phyloP scores from a whole-genome alignment of 1,284 basidiomycete genomes.

The Lignosus rhinocerotis region DNA sequence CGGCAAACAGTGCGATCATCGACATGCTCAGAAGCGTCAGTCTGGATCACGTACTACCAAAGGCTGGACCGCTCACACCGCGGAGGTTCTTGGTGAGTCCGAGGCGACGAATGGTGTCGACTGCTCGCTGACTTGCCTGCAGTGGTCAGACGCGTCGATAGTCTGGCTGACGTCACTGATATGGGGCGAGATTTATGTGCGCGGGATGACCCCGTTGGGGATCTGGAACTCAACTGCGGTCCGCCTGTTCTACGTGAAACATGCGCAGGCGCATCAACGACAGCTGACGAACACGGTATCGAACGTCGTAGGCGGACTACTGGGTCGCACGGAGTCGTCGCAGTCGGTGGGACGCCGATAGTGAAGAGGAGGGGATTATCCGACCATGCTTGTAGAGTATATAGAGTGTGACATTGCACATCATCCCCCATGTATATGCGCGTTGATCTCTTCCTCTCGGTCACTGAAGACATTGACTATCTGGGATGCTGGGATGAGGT shows the following conservation, averaged over 20 bases:
- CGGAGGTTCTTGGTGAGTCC: conserved; percentile 71
- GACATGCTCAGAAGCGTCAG: conserved; percentile 71
- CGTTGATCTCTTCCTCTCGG: too few relatives aligned
- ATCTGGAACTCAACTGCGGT: conserved; percentile 89
- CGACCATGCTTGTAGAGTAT: neutral
- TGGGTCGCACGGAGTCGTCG: conserved; percentile 37
- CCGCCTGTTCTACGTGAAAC: conserved; percentile 86
- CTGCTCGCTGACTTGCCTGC: neutral
- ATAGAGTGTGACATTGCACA: too few relatives aligned
- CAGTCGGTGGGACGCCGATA: conserved; percentile 32
- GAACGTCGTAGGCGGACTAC: conserved; percentile 71
- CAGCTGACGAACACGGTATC: conserved; percentile 76
- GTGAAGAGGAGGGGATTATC: neutral
- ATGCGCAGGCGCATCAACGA: conserved; percentile 65
- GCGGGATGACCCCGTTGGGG: conserved; percentile 78
- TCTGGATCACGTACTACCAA: conserved; percentile 70
- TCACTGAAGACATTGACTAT: too few relatives aligned
- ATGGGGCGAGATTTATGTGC: conserved; percentile 94
- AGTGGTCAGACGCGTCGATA: conserved; percentile 89
- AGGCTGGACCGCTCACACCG: conserved; percentile 60
- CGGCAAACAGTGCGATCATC: conserved; percentile 62
- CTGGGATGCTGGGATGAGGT: too few relatives aligned
- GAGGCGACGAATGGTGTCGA: conserved; percentile 7
- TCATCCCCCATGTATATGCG: too few relatives aligned
- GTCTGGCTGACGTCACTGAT: conserved; percentile 89